Base-by-base conservation (phyloP, 768 basidiomycete genomes). In the Agrocybe praecox region DNA sequence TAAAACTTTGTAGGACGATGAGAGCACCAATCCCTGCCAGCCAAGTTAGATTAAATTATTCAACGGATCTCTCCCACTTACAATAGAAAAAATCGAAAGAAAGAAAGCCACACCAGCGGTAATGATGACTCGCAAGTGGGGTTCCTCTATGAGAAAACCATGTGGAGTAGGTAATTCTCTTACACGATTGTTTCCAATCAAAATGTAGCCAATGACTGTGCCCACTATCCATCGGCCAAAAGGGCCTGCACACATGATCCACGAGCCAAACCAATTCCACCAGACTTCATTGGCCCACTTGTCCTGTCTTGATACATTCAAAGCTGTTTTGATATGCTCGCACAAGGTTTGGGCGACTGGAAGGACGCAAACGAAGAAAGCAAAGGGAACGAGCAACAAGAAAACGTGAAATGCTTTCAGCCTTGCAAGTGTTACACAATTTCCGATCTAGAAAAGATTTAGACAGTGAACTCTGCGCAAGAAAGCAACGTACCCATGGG, bases 211-310 rank as follows among this genome's bases (percentile, higher is more conserved):
- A 2, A 79, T 59, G 4, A 63, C 61, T 23, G 67, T 67, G 26
- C 79, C 79, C 49, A 75, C 67, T 19, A 76, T 57, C 69, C 73
- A 79, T 33, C 79, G 68, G 0, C 79, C 79, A 17, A 73, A 55
- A 23, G 79, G 79, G 17, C 79, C 79, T 33, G 74, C 75, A 40
- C 75, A 67, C 51, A 78, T 63, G 14, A 78, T 68, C 78, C 78
- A 80, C 5, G 79, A 79, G 4, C 74, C 74, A 33, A 65, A 67
- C 74, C 74, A 75, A 32, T 74, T 58, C 79, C 79, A 80, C 79
- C 79, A 80, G 2, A 70, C 53, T 44, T 57, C 24, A 9, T 52
- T 62, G 11, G 69, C 63, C 68, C 71, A 73, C 21, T 67, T 18
- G 58, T 73, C 67, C 3, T 55, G 34, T 44, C 61, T 66, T 2